A percentile compares a stretch with the other conserved stretches of the same genome.
phyloP scores from a whole-genome alignment of 2,329 filamentous ascomycete species.

The Cladobotryum mycophilum region DNA sequence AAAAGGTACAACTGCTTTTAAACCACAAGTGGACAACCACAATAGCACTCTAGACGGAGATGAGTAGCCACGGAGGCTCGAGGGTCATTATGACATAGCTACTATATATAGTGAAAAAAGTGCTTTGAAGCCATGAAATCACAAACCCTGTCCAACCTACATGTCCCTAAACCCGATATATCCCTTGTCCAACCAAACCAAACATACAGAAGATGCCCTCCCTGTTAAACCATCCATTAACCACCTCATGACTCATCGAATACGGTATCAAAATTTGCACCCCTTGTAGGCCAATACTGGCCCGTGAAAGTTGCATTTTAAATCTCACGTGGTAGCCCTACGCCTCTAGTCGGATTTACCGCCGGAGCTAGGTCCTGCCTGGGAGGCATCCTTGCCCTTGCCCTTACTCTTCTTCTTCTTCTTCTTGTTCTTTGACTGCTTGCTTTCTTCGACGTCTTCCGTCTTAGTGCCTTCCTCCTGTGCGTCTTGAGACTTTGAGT shows the following conservation, averaged over 20 bases:
- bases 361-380: constrained; percentile 10
- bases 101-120: too few species aligned
- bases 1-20: too few species aligned
- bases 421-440: constrained; percentile 9
- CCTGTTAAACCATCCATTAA: neutral
- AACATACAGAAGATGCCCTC: neutral
- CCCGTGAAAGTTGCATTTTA: too few species aligned
- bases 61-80: neutral
- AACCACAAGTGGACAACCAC: too few species aligned
- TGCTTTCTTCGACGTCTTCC: constrained; percentile 10
- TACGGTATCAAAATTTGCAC: too few species aligned
- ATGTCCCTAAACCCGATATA: neutral
- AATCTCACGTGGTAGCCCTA: too few species aligned
- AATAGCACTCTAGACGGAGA: too few species aligned
- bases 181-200: neutral
- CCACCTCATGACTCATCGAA: too few species aligned
- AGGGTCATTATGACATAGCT: too few species aligned
- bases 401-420: constrained; percentile 19
- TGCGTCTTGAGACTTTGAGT: constrained; percentile 1
- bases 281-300: too few species aligned
- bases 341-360: neutral
- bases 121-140: too few species aligned
- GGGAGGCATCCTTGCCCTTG: constrained; percentile 4
- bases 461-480: constrained; percentile 10
- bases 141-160: neutral